Evolutionary conservation across 1,139 yeast species (phyloP), one percentile per base, ranked within the genome.

Genomic region (Scheffersomyces lignicola): DNA sequence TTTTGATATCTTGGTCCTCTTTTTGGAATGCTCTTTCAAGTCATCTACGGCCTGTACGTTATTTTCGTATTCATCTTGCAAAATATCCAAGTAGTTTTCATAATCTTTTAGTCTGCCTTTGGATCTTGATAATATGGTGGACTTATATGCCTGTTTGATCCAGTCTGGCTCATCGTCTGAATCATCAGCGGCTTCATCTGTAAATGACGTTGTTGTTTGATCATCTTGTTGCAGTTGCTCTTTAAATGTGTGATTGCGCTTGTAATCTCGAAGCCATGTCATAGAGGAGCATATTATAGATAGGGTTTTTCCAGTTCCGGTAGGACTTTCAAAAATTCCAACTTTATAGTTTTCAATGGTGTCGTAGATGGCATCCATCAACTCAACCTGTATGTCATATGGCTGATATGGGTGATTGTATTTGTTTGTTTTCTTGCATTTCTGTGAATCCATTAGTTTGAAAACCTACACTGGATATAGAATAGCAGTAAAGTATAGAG

Each of bases 271-370:
- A 9, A 90, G 64, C 96, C 96, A 90, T 0, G 94, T 78, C 78
- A 90, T 73, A 0, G 94, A 68, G 0, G 95, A 79, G 52, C 97
- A 92, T 2, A 90, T 85, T 29, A 90, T 62, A 1, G 96, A 87
- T 7, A 90, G 63, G 0, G 97, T 89, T 58, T 90, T 90, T 4
- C 97, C 97, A 1, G 94, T 86, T 3, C 97, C 98, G 0, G 98
- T 90, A 0, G 98, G 97, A 43, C 95, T 83, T 56, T 90, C 97
- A 51, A 90, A 84, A 6, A 90, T 66, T 0, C 95, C 96, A 2
- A 90, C 66, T 52, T 83, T 86, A 54, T 71, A 78, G 18, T 69
- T 67, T 8, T 73, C 69, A 10, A 90, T 67, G 2, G 88, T 73
- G 17, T 75, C 76, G 51, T 84, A 84, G 14, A 92, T 72, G 18